A percentile compares a stretch with the other conserved stretches of the same genome.
Evolutionary conservation across 176 grass and related monocot species (phyloP).

Genomic region (Hordeum marinum): DNA sequence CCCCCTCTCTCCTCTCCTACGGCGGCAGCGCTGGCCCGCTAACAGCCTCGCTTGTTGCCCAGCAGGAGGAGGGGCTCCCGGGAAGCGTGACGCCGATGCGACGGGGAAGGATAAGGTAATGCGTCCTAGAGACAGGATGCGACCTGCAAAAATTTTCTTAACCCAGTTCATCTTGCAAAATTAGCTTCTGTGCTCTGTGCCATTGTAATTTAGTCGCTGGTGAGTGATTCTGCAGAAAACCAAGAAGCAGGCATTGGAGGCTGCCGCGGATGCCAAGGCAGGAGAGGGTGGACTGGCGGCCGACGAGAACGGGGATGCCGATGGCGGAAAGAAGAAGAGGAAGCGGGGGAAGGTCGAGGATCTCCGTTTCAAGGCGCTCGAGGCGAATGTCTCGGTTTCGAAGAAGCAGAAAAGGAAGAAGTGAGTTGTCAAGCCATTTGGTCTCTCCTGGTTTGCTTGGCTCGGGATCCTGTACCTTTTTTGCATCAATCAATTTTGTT

Average conservation of each 20-base stretch:
- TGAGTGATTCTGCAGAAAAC: conserved; percentile 19
- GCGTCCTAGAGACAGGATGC: too few relatives aligned
- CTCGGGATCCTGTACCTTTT: background rate
- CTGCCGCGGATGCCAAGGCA: background rate
- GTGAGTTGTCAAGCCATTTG: conserved; percentile 38
- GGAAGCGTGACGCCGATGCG: background rate
- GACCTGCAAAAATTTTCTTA: too few relatives aligned
- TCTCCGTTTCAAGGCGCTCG: conserved; percentile 75
- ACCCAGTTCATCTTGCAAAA: background rate
- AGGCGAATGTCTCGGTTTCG: conserved; percentile 25
- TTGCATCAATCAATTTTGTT: background rate
- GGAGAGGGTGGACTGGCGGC: background rate
- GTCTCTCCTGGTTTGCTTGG: background rate
- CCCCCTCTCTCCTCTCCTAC: background rate
- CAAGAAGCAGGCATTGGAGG: conserved; percentile 1
- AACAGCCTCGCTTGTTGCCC: background rate
- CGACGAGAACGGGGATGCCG: background rate
- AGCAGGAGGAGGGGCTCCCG: background rate
- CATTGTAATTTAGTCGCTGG: background rate
- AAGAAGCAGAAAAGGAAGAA: conserved; percentile 91
- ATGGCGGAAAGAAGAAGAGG: conserved; percentile 36
- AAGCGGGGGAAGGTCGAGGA: conserved; percentile 53
- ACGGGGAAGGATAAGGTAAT: conserved; percentile 30
- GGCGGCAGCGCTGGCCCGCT: background rate
- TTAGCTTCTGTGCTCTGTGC: background rate